phyloP scores from a whole-genome alignment of 139 green algal genomes.

The Tetraselmis chui region DNA sequence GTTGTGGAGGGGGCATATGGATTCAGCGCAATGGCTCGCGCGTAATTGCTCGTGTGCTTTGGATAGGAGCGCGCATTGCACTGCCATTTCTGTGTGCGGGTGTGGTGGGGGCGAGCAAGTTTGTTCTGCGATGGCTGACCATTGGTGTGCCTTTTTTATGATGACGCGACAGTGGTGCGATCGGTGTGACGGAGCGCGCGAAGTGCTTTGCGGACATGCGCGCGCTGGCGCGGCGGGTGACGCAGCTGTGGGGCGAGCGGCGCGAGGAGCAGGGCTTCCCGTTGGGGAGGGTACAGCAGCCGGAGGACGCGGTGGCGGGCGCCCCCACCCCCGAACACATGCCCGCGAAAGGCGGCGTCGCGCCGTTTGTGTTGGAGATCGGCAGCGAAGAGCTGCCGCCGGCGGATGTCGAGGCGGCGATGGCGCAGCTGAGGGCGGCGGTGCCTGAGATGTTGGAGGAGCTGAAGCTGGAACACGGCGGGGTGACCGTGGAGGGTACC shows the following conservation, averaged over 20 bases:
- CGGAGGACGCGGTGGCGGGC: not conserved
- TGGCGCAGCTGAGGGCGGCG: constrained; percentile 69
- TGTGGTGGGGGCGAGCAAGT: too few relatives aligned
- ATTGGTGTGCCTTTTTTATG: too few relatives aligned
- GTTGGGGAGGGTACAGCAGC: constrained; percentile 53
- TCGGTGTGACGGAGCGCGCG: constrained; percentile 90
- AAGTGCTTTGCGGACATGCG: constrained; percentile 91
- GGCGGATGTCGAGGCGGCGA: constrained; percentile 66
- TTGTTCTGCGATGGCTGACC: too few relatives aligned
- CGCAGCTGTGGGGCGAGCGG: constrained; percentile 36
- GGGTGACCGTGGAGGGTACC: constrained; percentile 70
- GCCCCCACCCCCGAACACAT: not conserved
- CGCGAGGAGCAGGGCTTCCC: constrained; percentile 87
- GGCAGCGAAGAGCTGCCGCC: constrained; percentile 96
- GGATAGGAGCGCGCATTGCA: too few relatives aligned
- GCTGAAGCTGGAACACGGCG: constrained; percentile 64
- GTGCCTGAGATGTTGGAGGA: constrained; percentile 66
- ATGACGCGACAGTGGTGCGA: constrained; percentile 62
- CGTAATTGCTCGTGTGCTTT: too few relatives aligned
- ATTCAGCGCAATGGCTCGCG: too few relatives aligned
- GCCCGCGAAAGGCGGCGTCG: not conserved
- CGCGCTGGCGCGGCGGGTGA: constrained; percentile 56
- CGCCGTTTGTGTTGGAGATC: constrained; percentile 89
- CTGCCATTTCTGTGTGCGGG: too few relatives aligned
- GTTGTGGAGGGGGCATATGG: too few relatives aligned